A percentile compares a stretch with the other conserved stretches of the same genome.
phyloP scores from a whole-genome alignment of 345 rosid species.

The Nasturtium officinale region DNA sequence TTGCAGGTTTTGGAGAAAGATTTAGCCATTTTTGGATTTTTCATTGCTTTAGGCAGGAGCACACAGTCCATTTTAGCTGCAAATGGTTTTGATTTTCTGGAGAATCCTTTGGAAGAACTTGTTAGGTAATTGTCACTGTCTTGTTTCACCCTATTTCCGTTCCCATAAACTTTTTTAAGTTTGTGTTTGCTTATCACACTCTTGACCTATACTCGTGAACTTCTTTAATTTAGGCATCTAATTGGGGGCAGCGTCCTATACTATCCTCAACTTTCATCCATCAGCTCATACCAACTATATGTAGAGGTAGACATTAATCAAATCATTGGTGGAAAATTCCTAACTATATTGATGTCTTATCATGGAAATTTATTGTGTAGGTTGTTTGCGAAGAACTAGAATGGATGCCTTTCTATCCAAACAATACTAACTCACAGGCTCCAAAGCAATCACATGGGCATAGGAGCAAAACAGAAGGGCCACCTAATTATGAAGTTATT shows the following conservation, averaged over 20 bases:
- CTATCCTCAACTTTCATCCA: conserved; percentile 94
- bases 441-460: conserved; percentile 60
- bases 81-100: conserved; percentile 75
- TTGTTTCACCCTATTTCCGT: conserved; percentile 12
- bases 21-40: conserved; percentile 97
- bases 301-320: conserved; percentile 74
- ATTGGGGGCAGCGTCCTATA: conserved; percentile 90
- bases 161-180: conserved; percentile 4
- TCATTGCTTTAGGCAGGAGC: conserved; percentile 92
- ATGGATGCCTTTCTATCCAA: conserved; percentile 87
- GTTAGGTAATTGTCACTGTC: conserved; percentile 59
- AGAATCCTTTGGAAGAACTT: conserved; percentile 70
- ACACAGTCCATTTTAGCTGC: conserved; percentile 68
- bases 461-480: conserved; percentile 58
- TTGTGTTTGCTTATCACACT: conserved; percentile 25
- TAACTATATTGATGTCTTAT: conserved; percentile 25
- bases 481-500: conserved; percentile 80
- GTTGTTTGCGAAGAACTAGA: conserved; percentile 96
- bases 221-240: conserved; percentile 60
- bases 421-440: conserved; percentile 42
- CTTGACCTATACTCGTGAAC: conserved; percentile 9
- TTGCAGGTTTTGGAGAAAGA: conserved; percentile 92
- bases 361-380: conserved; percentile 47
- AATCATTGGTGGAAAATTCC: conserved; percentile 20
- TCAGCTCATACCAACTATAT: conserved; percentile 92